A percentile compares a stretch with the other conserved stretches of the same genome.
phyloP scores from a whole-genome alignment of 306 rosid genomes.

The Rosa persica region DNA sequence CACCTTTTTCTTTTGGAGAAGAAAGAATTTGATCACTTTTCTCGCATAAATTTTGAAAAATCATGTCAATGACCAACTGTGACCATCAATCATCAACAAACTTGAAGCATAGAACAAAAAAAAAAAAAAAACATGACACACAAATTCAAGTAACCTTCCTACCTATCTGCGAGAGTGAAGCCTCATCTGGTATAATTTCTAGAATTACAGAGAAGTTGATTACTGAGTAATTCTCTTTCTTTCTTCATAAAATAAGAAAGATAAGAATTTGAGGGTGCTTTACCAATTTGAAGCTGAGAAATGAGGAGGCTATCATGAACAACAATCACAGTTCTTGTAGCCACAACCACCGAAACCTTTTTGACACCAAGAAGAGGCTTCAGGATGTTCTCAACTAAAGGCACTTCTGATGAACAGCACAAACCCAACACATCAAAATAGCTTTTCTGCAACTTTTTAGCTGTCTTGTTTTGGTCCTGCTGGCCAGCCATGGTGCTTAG shows the following conservation, averaged over 20 bases:
- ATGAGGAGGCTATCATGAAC: slow-evolving; percentile 64
- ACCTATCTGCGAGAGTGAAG: background rate
- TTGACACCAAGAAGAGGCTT: slow-evolving; percentile 66
- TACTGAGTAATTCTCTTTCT: background rate
- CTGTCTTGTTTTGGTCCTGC: slow-evolving; percentile 18
- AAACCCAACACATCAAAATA: slow-evolving; percentile 87
- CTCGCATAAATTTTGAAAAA: background rate
- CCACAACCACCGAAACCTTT: slow-evolving; percentile 65
- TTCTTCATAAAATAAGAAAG: background rate
- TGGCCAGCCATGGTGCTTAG: slow-evolving; percentile 28
- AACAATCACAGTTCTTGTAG: slow-evolving; percentile 83
- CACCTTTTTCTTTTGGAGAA: no score
- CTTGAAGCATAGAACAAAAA: background rate
- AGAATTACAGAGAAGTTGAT: background rate
- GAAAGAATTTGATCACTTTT: no score
- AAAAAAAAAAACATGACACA: background rate
- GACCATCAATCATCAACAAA: background rate
- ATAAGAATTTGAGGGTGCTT: background rate
- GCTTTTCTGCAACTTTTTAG: slow-evolving; percentile 57
- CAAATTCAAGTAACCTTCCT: background rate
- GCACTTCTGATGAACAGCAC: slow-evolving; percentile 87
- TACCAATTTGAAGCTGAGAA: slow-evolving; percentile 86
- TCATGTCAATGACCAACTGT: background rate
- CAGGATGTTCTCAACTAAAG: slow-evolving; percentile 63
- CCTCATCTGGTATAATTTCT: background rate